Base-by-base conservation (phyloP, 495 filamentous ascomycete genomes). In the Barbatosphaeria neglecta region DNA sequence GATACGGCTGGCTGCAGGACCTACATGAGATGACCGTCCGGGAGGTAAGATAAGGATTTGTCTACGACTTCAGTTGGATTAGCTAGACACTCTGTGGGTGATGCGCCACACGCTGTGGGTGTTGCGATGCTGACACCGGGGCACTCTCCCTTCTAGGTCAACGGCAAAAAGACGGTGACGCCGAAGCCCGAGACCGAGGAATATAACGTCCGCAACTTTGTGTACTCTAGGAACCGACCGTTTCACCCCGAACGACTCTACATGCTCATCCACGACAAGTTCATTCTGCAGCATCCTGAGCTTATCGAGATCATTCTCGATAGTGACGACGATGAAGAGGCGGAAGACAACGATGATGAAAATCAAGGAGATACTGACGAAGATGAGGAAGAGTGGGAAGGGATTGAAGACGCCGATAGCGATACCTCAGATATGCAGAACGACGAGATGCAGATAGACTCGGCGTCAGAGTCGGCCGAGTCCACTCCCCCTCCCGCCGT, bases 131-230 rank as follows among this genome's bases (percentile, higher is more conserved):
- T n/a, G n/a, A n/a, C n/a, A n/a, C n/a, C n/a, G n/a, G n/a, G n/a
- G n/a, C n/a, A n/a, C n/a, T n/a, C n/a, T n/a, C n/a, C 19, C 3
- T 5, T 28, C 16, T 16, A 47, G 45, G 38, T 47, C 6, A 66
- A 63, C 48, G 70, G 70, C 27, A 58, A 64, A 8, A 62, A 62
- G 22, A 37, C 41, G 2, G 48, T 72, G 51, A 66, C 72, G n/a
- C 72, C 72, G 0, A 75, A 67, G 46, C 76, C 75, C 7, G 76
- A 80, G 60, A 78, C 75, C 2, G 58, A 77, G 24, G 76, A 79
- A 63, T 76, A 78, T 33, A 70, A 69, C 0, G 72, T 79, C 37
- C 70, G 73, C 43, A 79, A 71, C 48, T 78, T 79, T 44, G 73
- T 79, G 1, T 78, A 79, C 50, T 55, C 60, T 17, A 67, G 69